These are phyloP conservation scores for Citrullus amarus DNA, from an alignment of 306 rosid species.

Conservation along the genomic window DNA sequence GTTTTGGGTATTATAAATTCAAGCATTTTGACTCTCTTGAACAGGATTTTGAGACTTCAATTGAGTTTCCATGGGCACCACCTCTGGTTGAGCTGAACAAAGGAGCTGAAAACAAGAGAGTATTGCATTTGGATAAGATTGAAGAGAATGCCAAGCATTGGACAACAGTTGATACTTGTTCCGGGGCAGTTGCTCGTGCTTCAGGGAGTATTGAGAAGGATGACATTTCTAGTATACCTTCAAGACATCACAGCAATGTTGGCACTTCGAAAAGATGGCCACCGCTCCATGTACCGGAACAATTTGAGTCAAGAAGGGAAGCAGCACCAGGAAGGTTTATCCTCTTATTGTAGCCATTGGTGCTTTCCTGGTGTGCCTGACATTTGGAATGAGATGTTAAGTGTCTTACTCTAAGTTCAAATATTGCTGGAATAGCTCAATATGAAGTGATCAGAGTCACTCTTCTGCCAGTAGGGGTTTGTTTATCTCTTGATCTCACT, in stretches of 20 bases:
- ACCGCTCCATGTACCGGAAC: constrained; percentile 71
- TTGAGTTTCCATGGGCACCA: constrained; percentile 93
- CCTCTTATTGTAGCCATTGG: constrained; percentile 99
- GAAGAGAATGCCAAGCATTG: constrained; percentile 91
- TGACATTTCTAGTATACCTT: constrained; percentile 81
- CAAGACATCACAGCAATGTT: constrained; percentile 79
- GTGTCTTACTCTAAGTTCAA: constrained; percentile 40
- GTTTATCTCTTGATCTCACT: constrained; percentile 14
- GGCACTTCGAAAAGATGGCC: constrained; percentile 77
- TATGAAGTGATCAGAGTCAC: constrained; percentile 22
- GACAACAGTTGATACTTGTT: constrained; percentile 73
- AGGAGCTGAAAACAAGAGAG: constrained; percentile 50
- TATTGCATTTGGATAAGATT: constrained; percentile 72
- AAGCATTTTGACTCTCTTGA: background rate
- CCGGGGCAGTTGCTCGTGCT: constrained; percentile 64
- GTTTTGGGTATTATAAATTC: background rate
- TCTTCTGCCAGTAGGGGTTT: constrained; percentile 15
- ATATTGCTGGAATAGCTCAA: background rate
- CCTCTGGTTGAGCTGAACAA: constrained; percentile 67
- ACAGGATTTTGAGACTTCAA: constrained; percentile 78
- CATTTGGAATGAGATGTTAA: constrained; percentile 83
- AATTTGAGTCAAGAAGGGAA: constrained; percentile 44
- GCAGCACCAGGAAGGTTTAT: constrained; percentile 39
- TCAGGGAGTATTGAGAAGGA: constrained; percentile 57
- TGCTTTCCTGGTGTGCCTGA: constrained; percentile 99